Evolutionary conservation across 352 stramenopile species (phyloP).

Genomic region (Pilasporangium apinafurcum): DNA sequence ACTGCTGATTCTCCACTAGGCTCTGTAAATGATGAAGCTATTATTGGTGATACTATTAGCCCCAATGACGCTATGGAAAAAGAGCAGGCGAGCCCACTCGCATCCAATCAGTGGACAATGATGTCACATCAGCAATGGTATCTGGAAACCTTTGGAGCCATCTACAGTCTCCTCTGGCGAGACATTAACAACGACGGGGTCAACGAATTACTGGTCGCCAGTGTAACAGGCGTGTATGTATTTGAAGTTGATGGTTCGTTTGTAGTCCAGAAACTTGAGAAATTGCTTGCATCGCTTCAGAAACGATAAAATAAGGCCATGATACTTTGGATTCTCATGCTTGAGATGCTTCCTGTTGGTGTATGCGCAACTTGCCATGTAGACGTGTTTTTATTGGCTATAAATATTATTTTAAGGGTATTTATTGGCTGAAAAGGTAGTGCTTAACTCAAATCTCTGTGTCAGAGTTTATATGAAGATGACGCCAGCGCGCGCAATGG

Average conservation of each 20-base stretch:
- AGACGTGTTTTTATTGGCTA: background rate
- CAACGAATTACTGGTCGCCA: slow-evolving; percentile 51
- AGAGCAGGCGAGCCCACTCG: slow-evolving; percentile 5
- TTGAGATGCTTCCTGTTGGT: too few relatives aligned
- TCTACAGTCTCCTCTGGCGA: slow-evolving; percentile 67
- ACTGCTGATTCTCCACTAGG: too few relatives aligned
- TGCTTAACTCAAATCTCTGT: too few relatives aligned
- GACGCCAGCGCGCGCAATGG: background rate
- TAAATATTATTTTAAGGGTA: background rate
- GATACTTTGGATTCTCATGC: background rate
- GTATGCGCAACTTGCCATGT: too few relatives aligned
- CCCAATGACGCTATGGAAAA: too few relatives aligned
- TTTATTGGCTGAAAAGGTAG: background rate
- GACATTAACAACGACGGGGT: slow-evolving; percentile 68
- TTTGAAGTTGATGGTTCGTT: slow-evolving; percentile 39
- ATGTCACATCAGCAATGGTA: slow-evolving; percentile 23
- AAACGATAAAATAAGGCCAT: background rate
- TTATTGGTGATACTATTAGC: too few relatives aligned
- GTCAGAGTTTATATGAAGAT: too few relatives aligned
- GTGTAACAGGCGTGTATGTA: slow-evolving; percentile 63
- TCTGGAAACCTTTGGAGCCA: slow-evolving; percentile 49
- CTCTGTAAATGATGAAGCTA: too few relatives aligned
- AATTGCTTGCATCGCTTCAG: too few relatives aligned
- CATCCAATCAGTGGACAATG: slow-evolving; percentile 18
- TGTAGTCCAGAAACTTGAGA: slow-evolving; percentile 14